phyloP scores from a whole-genome alignment of 352 stramenopile genomes.

The Pythium sukuiense region DNA sequence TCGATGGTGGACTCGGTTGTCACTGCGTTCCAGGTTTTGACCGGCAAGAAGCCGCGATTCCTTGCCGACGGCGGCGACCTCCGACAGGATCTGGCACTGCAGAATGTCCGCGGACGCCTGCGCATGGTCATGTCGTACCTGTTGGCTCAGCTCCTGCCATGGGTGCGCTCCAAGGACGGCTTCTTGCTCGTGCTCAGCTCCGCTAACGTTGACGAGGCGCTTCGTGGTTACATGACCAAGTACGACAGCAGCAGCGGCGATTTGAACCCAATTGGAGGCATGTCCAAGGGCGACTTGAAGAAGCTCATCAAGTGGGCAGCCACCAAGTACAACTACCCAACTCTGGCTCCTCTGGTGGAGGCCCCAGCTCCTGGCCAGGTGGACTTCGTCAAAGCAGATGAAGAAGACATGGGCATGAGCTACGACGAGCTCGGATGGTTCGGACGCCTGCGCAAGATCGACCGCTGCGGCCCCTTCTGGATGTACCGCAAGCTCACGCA shows the following conservation, averaged over 20 bases:
- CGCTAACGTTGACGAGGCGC: slow-evolving; percentile 97
- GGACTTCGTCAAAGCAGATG: slow-evolving; percentile 95
- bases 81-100: slow-evolving; percentile 95
- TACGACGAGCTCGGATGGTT: slow-evolving; percentile 98
- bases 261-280: slow-evolving; percentile 98
- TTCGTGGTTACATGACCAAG: slow-evolving; percentile 99
- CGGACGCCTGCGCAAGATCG: slow-evolving; percentile 95
- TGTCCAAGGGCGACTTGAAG: slow-evolving; percentile 97
- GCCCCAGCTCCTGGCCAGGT: slow-evolving; percentile 55
- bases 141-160: slow-evolving; percentile 97
- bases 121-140: slow-evolving; percentile 99
- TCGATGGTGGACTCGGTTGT: slow-evolving; percentile 91
- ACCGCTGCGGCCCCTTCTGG: slow-evolving; percentile 93
- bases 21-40: slow-evolving; percentile 73
- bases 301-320: slow-evolving; percentile 94
- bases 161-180: slow-evolving; percentile 92
- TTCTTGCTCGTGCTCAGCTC: slow-evolving; percentile 98
- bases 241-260: slow-evolving; percentile 99
- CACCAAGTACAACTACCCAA: slow-evolving; percentile 88
- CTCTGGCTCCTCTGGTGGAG: slow-evolving; percentile 91
- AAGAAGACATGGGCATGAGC: slow-evolving; percentile 99
- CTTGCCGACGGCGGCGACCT: slow-evolving; percentile 87
- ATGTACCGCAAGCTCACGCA: slow-evolving; percentile 91
- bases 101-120: slow-evolving; percentile 98
- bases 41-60: slow-evolving; percentile 91